Evolutionary conservation across 176 grass and related monocot genomes (phyloP), one percentile per base, ranked within the genome.

Genomic region (Rhipidocladum racemiflorum): DNA sequence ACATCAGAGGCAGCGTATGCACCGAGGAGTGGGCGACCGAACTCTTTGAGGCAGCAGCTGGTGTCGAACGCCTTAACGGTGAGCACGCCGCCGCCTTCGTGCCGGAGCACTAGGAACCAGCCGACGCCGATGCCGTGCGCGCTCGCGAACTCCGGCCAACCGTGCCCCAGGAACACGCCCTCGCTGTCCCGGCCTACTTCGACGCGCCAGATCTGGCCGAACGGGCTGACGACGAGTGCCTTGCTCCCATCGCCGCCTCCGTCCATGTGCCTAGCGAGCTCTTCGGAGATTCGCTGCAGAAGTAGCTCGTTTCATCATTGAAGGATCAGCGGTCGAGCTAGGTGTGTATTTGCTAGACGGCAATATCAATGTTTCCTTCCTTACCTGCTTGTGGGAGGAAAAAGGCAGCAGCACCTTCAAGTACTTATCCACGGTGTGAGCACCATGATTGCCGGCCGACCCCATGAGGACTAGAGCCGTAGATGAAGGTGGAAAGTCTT

Each of bases 161-260:
- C 76, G 51, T 14, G 42, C 3, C 87, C 76, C 7, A 89, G 60
- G 62, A 85, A 89, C 9, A 77, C 69, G 14, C 82, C 70, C 4
- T 25, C 53, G 62, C 25, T 70, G 76, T 89, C 87, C 51, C 70
- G 53, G 63, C 14, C 68, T 2, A 85, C 76, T 40, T 75, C 62
- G 3, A 89, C 70, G 0, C 34, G 76, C 87, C 87, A 89, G 61
- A 70, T 40, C 76, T 75, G 81, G 9, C 82, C 76, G 61, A 81
- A 61, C 23, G 87, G 70, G 30, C 42, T 70, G 30, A 75, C 61
- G 23, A 89, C 34, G 42, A 74, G 67, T 7, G 50, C 81, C 67
- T 15, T 60, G 70, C 13, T 6, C 1, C n/a, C 0, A 1, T 15
- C 48, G 8, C 0, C 36, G n/a, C 1, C 25, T 5, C 15, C 27